Base-by-base conservation (phyloP, 2,329 filamentous ascomycete species). In the Penicillium brasilianum region DNA sequence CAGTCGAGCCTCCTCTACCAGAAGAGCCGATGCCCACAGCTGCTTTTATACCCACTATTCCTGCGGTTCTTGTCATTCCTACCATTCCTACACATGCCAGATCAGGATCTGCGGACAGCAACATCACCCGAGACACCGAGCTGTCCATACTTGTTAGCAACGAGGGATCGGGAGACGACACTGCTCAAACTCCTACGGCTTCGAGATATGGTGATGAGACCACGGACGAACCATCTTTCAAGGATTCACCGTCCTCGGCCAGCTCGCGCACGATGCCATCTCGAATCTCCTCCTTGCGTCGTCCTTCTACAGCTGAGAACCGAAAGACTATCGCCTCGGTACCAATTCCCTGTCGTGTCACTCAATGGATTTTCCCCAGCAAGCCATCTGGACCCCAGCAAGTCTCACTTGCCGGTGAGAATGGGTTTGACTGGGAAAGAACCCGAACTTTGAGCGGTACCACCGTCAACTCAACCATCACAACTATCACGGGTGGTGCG, bases 361-460 rank as follows among this genome's bases (percentile, higher is more conserved):
- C 73, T 1, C 71, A 74, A 49, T 76, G 74, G 73, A 69, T 74
- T 43, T 70, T 70, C 54, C 69, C 70, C 32, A 61, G n/a, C 43
- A 66, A 68, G 14, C 30, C 57, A 41, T 52, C 54, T 32, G 18
- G 56, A 4, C 59, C 58, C 10, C 60, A 62, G 22, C 49, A 59
- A 41, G 51, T 61, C 6, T 66, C 65, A 13, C 61, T 67, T 28
- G 55, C 66, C 16, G 62, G 57, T 16, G 58, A 65, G n/a, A 65
- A 65, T 25, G 65, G 59, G 13, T 70, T 68, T 18, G 56, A 55
- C n/a, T 66, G 70, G 65, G 69, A 72, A 36, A 69, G 68, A 50
- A 66, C 69, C 53, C 76, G 74, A 28, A 77, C 73, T 1, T 51
- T 77, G 16, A 78, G 76, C 56, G 74, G 72, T 16, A 76, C 75